phyloP scores from a whole-genome alignment of 495 filamentous ascomycete species.

The Aspergillus egyptiacus region DNA sequence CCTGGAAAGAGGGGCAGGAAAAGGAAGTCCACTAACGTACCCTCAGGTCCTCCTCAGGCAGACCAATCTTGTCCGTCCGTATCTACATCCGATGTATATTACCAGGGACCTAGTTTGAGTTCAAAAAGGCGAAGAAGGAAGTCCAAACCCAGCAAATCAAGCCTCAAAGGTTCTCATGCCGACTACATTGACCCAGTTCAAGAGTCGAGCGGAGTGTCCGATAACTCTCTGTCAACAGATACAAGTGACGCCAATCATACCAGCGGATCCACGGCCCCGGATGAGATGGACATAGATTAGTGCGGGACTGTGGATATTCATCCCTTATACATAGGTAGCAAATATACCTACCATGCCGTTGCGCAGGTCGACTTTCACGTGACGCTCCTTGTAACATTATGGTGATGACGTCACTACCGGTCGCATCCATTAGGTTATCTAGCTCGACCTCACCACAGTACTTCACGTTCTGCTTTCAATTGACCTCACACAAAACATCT shows the following conservation, averaged over 20 bases:
- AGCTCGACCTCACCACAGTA: neutral
- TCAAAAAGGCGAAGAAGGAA: conserved; percentile 27
- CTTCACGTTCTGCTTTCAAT: neutral
- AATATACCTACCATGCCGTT: too few species aligned
- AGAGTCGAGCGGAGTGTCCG: conserved; percentile 15
- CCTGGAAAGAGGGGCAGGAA: conserved; percentile 31
- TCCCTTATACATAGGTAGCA: neutral
- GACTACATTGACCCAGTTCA: conserved; percentile 2
- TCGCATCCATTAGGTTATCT: conserved; percentile 14
- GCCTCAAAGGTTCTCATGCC: conserved; percentile 1
- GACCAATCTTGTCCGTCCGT: neutral
- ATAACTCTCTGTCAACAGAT: conserved; percentile 17
- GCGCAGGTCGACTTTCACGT: neutral
- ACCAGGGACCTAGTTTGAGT: conserved; percentile 10
- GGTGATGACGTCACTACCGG: conserved; percentile 25
- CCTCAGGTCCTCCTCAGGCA: neutral
- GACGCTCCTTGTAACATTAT: neutral
- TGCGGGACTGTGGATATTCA: neutral
- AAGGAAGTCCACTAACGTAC: conserved; percentile 26
- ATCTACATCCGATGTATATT: conserved; percentile 8
- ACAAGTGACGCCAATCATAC: conserved; percentile 3
- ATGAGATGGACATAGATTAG: conserved; percentile 22
- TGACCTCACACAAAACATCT: neutral
- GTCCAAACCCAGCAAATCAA: conserved; percentile 15
- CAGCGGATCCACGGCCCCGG: conserved; percentile 4